These are phyloP conservation scores for Auricularia sp. DNA, from an alignment of 768 basidiomycete species.

Conservation along the genomic window DNA sequence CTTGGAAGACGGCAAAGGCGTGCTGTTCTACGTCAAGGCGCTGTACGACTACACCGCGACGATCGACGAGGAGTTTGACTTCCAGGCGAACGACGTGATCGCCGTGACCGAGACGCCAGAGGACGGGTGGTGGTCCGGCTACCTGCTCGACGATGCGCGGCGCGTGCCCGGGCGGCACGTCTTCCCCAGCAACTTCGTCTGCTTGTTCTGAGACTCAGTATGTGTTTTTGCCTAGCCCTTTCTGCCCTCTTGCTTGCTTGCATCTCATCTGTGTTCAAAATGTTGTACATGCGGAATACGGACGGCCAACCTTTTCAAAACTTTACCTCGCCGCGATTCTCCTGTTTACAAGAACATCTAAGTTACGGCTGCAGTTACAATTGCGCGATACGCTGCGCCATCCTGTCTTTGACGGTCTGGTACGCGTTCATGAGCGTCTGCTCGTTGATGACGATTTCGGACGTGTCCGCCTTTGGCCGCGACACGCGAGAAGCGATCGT, in stretches of 20 bases:
- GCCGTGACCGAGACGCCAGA: constrained; percentile 90
- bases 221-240: no score
- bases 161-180: constrained; percentile 63
- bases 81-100: constrained; percentile 90
- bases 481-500: constrained; percentile 95
- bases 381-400: constrained; percentile 74
- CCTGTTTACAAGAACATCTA: no score
- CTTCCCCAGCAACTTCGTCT: constrained; percentile 86
- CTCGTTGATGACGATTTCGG: constrained; percentile 97
- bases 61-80: constrained; percentile 91
- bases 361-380: constrained; percentile 31
- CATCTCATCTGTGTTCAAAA: no score
- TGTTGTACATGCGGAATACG: no score
- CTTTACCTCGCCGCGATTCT: no score
- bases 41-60: constrained; percentile 79
- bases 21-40: constrained; percentile 89
- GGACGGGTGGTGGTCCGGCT: constrained; percentile 97
- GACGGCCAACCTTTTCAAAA: no score
- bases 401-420: constrained; percentile 77
- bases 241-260: no score
- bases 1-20: constrained; percentile 71
- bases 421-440: constrained; percentile 92
- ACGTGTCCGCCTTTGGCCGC: constrained; percentile 83
- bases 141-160: constrained; percentile 66
- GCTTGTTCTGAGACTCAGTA: constrained; percentile 43